phyloP scores from a whole-genome alignment of 352 stramenopile species.

The Phytopythium kandeliae region DNA sequence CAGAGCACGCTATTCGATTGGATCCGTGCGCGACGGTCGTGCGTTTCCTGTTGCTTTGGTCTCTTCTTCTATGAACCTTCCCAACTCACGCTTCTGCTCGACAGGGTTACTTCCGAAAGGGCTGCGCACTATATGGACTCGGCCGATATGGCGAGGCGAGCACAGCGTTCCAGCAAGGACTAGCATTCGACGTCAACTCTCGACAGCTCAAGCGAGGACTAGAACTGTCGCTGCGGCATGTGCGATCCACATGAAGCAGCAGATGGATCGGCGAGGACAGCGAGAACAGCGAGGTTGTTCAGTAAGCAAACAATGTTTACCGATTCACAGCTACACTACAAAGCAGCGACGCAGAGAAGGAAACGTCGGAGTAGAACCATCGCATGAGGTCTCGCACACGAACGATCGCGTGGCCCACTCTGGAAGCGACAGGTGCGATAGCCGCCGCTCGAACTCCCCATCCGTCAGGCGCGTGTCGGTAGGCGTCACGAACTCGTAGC shows the following conservation, averaged over 20 bases:
- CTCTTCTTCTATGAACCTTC: background rate
- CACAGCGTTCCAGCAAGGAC: conserved; percentile 51
- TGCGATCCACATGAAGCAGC: conserved; percentile 4
- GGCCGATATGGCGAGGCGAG: conserved; percentile 45
- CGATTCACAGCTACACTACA: too few species aligned
- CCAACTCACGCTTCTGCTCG: background rate
- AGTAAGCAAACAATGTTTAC: background rate
- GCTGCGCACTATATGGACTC: conserved; percentile 51
- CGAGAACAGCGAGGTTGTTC: too few species aligned
- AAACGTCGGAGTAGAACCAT: background rate
- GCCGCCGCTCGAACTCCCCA: conserved; percentile 12
- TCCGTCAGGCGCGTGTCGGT: conserved; percentile 24
- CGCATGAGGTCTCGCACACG: background rate
- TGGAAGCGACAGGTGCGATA: background rate
- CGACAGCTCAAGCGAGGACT: conserved; percentile 54
- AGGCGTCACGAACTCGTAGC: conserved; percentile 28
- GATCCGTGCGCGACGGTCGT: conserved; percentile 50
- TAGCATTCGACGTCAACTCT: conserved; percentile 56
- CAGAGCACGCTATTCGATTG: conserved; percentile 41
- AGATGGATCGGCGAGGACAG: too few species aligned
- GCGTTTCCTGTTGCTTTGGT: conserved; percentile 3
- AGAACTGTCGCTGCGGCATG: conserved; percentile 30
- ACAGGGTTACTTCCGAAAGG: conserved; percentile 67
- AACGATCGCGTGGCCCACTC: background rate
- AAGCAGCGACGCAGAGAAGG: background rate